Conservation (phyloP, 208 protist genomes). For the Acanthamoeba royreba region DNA sequence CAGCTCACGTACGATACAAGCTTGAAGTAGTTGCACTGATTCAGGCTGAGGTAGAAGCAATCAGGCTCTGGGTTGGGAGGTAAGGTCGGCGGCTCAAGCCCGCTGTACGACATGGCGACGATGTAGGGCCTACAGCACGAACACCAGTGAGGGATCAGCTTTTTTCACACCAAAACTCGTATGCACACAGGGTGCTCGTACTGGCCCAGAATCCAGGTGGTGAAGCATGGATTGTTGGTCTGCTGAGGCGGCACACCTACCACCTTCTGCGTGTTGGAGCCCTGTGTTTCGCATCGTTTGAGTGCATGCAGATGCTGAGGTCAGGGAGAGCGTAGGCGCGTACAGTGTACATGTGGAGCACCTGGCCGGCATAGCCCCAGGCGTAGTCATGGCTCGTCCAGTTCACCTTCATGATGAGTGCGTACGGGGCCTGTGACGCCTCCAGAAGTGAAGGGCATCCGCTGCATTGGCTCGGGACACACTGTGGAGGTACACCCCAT, state of each 20-base stretch:
- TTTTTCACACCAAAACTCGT: not conserved
- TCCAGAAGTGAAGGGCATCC: not conserved
- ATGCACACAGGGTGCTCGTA: not conserved
- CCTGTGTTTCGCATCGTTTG: not conserved
- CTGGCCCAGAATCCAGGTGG: not conserved
- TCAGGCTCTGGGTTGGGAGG: not conserved
- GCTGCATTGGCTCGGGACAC: not conserved
- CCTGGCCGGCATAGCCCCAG: not conserved
- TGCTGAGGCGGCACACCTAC: not conserved
- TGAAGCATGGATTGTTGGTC: not conserved
- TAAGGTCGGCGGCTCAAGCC: not conserved
- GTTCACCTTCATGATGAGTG: constrained; percentile 4
- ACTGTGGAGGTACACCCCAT: not conserved
- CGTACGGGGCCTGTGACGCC: not conserved
- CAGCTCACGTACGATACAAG: not conserved
- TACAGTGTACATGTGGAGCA: not conserved
- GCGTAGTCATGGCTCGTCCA: constrained; percentile 11
- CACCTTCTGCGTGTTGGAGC: not conserved
- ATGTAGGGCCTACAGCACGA: not conserved
- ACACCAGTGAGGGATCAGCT: not conserved
- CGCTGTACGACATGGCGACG: not conserved
- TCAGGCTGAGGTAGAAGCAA: not conserved
- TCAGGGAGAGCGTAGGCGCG: not conserved
- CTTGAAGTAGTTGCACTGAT: not conserved
- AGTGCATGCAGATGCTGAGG: not conserved